These are phyloP conservation scores for Yamadazyma aaseri DNA, from an alignment of 1,139 yeast genomes.

Conservation along the genomic window DNA sequence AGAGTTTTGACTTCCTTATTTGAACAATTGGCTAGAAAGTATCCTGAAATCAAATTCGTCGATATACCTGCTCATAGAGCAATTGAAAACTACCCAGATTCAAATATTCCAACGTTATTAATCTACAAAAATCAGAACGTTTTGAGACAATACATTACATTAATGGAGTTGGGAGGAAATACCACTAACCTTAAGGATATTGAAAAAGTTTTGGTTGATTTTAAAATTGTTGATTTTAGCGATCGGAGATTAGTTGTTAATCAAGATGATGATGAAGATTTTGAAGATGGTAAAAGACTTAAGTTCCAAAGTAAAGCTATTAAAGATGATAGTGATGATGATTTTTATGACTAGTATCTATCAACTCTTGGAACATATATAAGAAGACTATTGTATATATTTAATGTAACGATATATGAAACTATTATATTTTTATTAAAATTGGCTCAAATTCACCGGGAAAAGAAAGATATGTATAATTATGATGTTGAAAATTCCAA, in stretches of 20 bases:
- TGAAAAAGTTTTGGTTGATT: constrained; percentile 64
- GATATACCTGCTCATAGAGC: constrained; percentile 89
- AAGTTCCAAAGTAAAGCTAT: constrained; percentile 59
- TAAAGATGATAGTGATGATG: constrained; percentile 36
- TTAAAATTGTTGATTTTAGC: constrained; percentile 59
- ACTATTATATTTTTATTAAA: too few relatives aligned
- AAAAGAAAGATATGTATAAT: too few relatives aligned
- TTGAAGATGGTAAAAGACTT: constrained; percentile 45
- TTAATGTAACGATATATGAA: too few relatives aligned
- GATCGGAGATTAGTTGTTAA: constrained; percentile 69
- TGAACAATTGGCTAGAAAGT: constrained; percentile 51
- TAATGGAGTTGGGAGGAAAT: constrained; percentile 82
- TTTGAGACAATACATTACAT: constrained; percentile 72
- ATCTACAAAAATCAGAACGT: constrained; percentile 78
- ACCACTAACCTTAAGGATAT: constrained; percentile 66
- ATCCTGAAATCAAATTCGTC: constrained; percentile 83
- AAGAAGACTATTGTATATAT: too few relatives aligned
- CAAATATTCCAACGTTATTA: constrained; percentile 86
- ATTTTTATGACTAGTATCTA: constrained; percentile 46
- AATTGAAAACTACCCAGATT: constrained; percentile 85
- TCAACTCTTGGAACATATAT: too few relatives aligned
- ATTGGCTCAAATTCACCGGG: too few relatives aligned
- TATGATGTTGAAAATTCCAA: too few relatives aligned
- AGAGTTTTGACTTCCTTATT: constrained; percentile 62
- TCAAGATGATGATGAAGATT: constrained; percentile 56